phyloP scores from a whole-genome alignment of 208 protist species.

The Leishmania major region DNA sequence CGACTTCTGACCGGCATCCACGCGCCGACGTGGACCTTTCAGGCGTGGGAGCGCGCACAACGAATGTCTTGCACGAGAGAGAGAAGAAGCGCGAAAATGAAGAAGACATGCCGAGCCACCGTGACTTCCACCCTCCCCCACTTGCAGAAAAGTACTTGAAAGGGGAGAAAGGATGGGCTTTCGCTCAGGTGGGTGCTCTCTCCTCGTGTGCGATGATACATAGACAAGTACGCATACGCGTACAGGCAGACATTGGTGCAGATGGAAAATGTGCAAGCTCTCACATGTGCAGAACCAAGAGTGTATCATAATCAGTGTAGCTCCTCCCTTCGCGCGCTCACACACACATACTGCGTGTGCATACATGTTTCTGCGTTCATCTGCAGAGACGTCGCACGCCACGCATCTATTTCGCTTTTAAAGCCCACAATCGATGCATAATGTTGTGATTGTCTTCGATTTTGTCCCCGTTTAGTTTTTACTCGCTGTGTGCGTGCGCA shows the following conservation, averaged over 20 bases:
- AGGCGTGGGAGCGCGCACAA: not conserved
- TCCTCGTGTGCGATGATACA: not conserved
- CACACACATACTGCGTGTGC: not conserved
- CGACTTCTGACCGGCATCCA: not conserved
- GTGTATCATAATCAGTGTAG: not conserved
- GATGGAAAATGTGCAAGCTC: not conserved
- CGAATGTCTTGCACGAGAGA: not conserved
- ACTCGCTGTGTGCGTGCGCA: not conserved
- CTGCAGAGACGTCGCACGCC: not conserved
- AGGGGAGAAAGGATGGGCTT: not conserved
- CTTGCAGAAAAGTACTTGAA: not conserved
- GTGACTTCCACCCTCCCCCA: not conserved
- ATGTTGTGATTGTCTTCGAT: not conserved
- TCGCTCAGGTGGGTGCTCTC: not conserved
- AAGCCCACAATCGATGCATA: no score
- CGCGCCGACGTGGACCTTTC: not conserved
- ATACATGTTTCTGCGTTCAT: not conserved
- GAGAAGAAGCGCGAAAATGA: not conserved
- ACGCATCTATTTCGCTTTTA: slow-evolving; percentile 4
- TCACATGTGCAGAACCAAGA: not conserved
- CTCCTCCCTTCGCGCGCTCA: not conserved
- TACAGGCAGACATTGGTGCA: not conserved
- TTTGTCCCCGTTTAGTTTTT: slow-evolving; percentile 9
- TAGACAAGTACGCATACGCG: not conserved
- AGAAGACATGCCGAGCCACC: not conserved